A percentile compares a stretch with the other conserved stretches of the same genome.
These are phyloP conservation scores for Dactylis glomerata DNA, from an alignment of 176 grass and related monocot species.

Conservation along the genomic window DNA sequence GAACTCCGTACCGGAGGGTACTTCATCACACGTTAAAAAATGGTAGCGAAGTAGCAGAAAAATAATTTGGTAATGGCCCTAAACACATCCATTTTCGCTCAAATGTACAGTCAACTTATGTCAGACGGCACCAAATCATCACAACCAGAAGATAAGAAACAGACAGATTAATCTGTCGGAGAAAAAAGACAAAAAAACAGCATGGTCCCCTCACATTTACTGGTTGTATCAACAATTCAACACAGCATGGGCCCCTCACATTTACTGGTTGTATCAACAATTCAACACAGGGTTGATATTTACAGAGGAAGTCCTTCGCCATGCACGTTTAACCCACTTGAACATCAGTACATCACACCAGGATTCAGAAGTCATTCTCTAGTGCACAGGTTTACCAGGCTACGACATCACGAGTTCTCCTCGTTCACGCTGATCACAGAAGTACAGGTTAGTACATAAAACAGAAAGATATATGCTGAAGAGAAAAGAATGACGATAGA, in stretches of 20 bases:
- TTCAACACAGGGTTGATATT: constrained; percentile 7
- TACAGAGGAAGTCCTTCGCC: constrained; percentile 21
- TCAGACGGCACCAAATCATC: not conserved
- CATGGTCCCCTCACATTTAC: not conserved
- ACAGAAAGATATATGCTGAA: not conserved
- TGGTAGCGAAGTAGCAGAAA: not conserved
- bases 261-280: not conserved
- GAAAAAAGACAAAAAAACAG: constrained; percentile 8
- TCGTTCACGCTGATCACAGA: constrained; percentile 6
- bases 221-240: not conserved
- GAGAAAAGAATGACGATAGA: no score
- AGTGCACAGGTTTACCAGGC: not conserved
- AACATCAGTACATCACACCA: not conserved
- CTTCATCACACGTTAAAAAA: no score
- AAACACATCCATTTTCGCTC: constrained; percentile 1
- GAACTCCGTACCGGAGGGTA: no score
- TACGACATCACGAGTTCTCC: constrained; percentile 18
- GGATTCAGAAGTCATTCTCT: not conserved
- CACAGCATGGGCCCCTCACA: not conserved
- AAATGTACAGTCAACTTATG: constrained; percentile 13
- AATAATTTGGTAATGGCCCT: not conserved
- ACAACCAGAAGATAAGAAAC: not conserved
- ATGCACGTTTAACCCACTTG: not conserved
- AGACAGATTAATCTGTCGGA: not conserved
- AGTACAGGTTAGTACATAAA: not conserved